phyloP scores from a whole-genome alignment of 176 grass and related monocot genomes.

The Pontederia paniculata region DNA sequence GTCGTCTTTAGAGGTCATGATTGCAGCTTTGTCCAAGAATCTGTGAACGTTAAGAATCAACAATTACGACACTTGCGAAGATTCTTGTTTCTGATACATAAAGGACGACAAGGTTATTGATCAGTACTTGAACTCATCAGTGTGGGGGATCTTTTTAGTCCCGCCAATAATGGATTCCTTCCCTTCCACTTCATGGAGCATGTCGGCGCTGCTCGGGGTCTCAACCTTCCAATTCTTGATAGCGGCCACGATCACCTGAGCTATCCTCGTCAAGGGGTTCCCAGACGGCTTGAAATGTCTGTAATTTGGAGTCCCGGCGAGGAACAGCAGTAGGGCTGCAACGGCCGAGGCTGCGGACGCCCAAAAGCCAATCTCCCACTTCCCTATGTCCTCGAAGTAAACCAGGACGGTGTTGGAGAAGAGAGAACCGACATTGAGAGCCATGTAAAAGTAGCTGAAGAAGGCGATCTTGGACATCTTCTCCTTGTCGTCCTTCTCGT shows the following conservation, averaged over 20 bases:
- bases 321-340: conserved; percentile 35
- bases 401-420: conserved; percentile 60
- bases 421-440: conserved; percentile 58
- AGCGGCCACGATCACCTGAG: conserved; percentile 32
- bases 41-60: conserved; percentile 15
- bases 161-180: not conserved
- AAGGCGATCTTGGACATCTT: conserved; percentile 54
- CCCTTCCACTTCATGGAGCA: conserved; percentile 28
- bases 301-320: conserved; percentile 40
- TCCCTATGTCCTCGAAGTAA: conserved; percentile 62
- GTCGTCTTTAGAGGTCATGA: conserved; percentile 28
- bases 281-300: conserved; percentile 35
- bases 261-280: conserved; percentile 45
- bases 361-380: conserved; percentile 40
- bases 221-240: conserved; percentile 32
- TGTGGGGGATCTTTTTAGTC: conserved; percentile 29
- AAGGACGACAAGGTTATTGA: not conserved
- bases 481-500: conserved; percentile 42
- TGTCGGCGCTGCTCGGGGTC: conserved; percentile 17
- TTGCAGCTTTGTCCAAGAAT: conserved; percentile 56
- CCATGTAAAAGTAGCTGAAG: conserved; percentile 83
- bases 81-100: too few relatives aligned
- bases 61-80: too few relatives aligned
- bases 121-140: conserved; percentile 46
- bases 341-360: conserved; percentile 36